A percentile compares a stretch with the other conserved stretches of the same genome.
phyloP scores from a whole-genome alignment of 2,329 filamentous ascomycete genomes.

The Aspergillus spinulosporus region DNA sequence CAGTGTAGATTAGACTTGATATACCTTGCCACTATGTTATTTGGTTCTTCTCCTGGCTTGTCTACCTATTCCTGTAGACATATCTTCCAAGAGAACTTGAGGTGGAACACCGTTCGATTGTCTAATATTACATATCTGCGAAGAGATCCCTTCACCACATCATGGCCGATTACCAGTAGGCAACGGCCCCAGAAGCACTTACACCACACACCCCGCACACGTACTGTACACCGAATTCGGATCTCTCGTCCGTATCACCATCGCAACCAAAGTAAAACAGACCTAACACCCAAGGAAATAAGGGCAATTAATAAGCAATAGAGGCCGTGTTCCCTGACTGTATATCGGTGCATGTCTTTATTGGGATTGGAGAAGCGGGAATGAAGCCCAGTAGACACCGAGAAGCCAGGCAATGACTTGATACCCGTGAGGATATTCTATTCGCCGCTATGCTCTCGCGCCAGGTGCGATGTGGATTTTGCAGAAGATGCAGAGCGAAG shows the following conservation, averaged over 20 bases:
- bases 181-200: no score
- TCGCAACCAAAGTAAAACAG: conserved; percentile 26
- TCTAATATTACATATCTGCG: no score
- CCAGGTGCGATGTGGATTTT: conserved; percentile 39
- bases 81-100: no score
- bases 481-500: conserved; percentile 43
- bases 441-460: conserved; percentile 27
- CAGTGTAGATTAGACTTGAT: background rate
- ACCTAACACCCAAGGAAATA: conserved; percentile 26
- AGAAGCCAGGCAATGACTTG: conserved; percentile 5
- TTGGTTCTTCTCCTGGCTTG: no score
- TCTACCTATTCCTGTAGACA: no score
- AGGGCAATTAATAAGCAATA: conserved; percentile 16
- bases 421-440: conserved; percentile 38
- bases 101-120: no score
- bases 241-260: conserved; percentile 5
- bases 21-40: background rate
- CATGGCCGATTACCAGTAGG: no score
- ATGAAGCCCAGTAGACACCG: conserved; percentile 8
- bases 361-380: conserved; percentile 4
- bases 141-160: no score
- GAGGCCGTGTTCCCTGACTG: conserved; percentile 12
- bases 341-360: background rate
- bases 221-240: no score
- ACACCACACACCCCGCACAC: no score